Percentiles rank a stretch among this genome's conserved stretches.
phyloP scores from a whole-genome alignment of 371 early-diverging fungal species.

The Apophysomyces sp. region DNA sequence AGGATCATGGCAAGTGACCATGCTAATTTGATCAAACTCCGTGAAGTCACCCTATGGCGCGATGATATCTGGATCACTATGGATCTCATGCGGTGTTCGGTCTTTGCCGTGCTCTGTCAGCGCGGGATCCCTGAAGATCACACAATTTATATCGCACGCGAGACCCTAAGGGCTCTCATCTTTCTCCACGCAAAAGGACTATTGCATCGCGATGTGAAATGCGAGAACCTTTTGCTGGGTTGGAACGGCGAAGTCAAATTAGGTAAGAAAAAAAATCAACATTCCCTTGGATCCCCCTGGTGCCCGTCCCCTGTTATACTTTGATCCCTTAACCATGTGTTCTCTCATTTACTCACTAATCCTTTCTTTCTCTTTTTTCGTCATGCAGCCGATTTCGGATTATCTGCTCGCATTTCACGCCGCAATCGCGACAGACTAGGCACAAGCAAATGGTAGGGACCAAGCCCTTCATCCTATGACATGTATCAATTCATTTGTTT shows the following conservation, averaged over 20 bases:
- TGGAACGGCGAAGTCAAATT: conserved; percentile 93
- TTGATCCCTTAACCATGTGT: conserved; percentile 5
- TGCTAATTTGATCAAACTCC: conserved; percentile 37
- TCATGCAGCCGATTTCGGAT: conserved; percentile 33
- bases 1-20: conserved; percentile 47
- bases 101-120: conserved; percentile 46
- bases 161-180: conserved; percentile 68
- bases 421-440: conserved; percentile 86
- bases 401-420: conserved; percentile 32
- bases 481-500: neutral
- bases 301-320: too few relatives aligned
- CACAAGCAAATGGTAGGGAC: conserved; percentile 85
- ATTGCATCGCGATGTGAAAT: conserved; percentile 96
- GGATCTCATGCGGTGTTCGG: conserved; percentile 53
- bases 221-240: conserved; percentile 96
- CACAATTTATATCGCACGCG: conserved; percentile 34
- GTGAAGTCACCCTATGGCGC: conserved; percentile 38
- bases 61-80: conserved; percentile 51
- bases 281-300: conserved; percentile 12
- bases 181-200: conserved; percentile 93
- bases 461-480: too few relatives aligned
- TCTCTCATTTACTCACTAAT: neutral
- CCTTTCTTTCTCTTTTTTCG: neutral
- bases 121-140: conserved; percentile 48
- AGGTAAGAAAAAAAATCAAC: too few relatives aligned